Base-by-base conservation (phyloP, 23 red algal genomes). In the Gracilariopsis chorda region DNA sequence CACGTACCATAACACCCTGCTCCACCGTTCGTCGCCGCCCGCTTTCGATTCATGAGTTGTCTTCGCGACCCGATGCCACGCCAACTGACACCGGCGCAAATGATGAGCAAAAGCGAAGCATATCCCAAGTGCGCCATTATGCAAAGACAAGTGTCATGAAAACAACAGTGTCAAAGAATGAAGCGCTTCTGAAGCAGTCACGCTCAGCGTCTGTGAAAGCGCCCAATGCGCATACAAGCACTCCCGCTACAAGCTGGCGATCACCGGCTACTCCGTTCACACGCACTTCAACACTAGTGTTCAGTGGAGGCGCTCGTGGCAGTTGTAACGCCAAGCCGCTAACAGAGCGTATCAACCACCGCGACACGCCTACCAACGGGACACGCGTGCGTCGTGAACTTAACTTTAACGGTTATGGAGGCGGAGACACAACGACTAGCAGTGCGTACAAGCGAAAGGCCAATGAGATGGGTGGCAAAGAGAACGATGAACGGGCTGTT, bases 331-430 rank as follows among this genome's bases (percentile, higher is more conserved):
- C 82, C 10, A 86, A 58, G 14, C 82, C 82, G 25, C 36, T 86
- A 24, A 39, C 57, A 8, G 82, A 86, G 44, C 82, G 82, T 24
- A 69, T 65, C 57, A 86, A 86, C 40, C 48, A 46, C 3, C 13
- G 12, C n/a, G 47, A 65, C 10, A 71, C 82, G 39, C 82, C 82
- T 21, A 20, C 44, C 34, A 65, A 69, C 29, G 62, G 57, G 29
- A 69, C 37, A 10, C 58, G 62, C 33, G 82, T 86, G 9, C 57
- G 82, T 25, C 62, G 82, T 16, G 82, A 86, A 62, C 82, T 86
- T 24, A 86, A 86, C 45, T 86, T 86, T 39, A 61, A 58, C 51
- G 67, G 67, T 7, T 73, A 73, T 46, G 67, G 40, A 37, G 39
- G 47, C 16, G 67, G 67, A 3, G 67, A 46, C 2, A 73, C 67